Base-by-base conservation (phyloP, 257 asterid species). In the Solanum okadae region DNA sequence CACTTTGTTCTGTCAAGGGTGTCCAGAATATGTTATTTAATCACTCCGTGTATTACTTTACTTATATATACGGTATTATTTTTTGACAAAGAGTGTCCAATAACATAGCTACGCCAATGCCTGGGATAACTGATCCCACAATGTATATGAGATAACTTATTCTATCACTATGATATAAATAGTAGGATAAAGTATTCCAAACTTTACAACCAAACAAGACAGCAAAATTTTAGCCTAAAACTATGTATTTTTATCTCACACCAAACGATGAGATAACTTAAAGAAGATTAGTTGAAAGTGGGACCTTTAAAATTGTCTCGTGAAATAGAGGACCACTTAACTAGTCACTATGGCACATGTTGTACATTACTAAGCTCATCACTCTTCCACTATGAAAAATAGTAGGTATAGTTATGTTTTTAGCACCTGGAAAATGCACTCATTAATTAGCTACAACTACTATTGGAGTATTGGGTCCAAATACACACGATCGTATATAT, bases 391-490 rank as follows among this genome's bases (percentile, higher is more conserved):
- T 85, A 44, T 29, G 81, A 44, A 29, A 31, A 23, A 81, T 35
- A 31, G 29, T 35, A 35, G 35, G 25, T 33, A 29, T 44, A 63
- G 71, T 13, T 79, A 31, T 78, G 89, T 87, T 87, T 71, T 42
- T 87, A 79, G 86, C 89, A 87, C 89, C 89, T 87, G 86, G 65
- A 78, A 78, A 38, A 78, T 25, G 63, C 63, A 78, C 14, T 25
- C 25, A 27, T 46, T 81, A 46, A 44, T 44, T 79, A 27, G 40
- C 85, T 16, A 15, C 38, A 79, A 27, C n/a, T 56, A 79, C 16
- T 61, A 61, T 22, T 61, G 27, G 27, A 79, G 15, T 22, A 61
- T 22, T 61, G 14, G 27, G 5, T 63, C 15, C 71, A 63, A n/a
- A n/a, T 10, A 8, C 71, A 63, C 14, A 63, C 29, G 8, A 10